Base-by-base conservation (phyloP, 1,284 basidiomycete genomes). In the Sanghuangporus sanghuang region DNA sequence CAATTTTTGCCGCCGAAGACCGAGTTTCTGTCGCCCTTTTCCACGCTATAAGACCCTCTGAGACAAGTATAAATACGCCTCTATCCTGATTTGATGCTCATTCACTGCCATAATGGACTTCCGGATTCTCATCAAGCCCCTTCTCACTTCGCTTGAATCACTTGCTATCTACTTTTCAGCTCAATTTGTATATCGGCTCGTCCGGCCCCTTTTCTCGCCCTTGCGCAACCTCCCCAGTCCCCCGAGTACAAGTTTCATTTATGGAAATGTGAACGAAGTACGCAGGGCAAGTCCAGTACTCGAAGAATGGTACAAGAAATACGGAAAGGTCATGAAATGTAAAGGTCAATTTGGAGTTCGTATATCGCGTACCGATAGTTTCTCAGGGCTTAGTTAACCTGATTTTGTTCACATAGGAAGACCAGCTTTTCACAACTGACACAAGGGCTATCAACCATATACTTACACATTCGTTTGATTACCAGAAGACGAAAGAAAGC, bases 231-330 rank as follows among this genome's bases (percentile, higher is more conserved):
- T 87, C 27, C 83, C 78, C 7, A 84, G 85, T 0, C 86, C 85
- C 0, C 75, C 77, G 48, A 80, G 69, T 64, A 67, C 74, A 0
- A 82, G 80, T 68, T 78, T 76, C 65, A 66, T 89, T 21, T 85
- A 74, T 66, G 87, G 87, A 0, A 83, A 85, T 68, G 48, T 84
- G 60, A 74, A 70, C 57, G 77, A 82, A 5, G 76, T 86, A 2
- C 71, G 71, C 57, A 70, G 76, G 1, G 74, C 73, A 14, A 72
- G 70, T 11, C 79, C 74, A 65, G 74, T 74, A 0, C 67, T 80
- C 23, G 77, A 85, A 59, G 69, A 79, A 69, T 90, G 88, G 87
- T 71, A 78, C 0, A 68, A 75, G 48, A 67, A 83, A 64, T 86
- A 86, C 66, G 87, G 88, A 0, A 71, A 66, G 5, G 83, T 80